phyloP scores from a whole-genome alignment of 1,284 basidiomycete genomes.

The Puccinia hordei region DNA sequence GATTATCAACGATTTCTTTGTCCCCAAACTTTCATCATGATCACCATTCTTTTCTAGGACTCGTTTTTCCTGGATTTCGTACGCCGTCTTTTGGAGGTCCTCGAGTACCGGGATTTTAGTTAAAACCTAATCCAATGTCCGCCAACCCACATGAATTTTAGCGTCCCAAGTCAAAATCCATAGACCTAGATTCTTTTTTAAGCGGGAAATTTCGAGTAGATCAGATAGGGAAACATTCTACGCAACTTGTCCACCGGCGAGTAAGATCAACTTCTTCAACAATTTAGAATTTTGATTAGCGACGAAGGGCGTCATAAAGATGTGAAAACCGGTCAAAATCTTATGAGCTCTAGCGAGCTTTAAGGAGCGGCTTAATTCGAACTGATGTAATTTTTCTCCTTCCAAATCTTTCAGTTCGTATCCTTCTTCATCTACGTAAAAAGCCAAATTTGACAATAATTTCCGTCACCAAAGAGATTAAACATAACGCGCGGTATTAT shows the following conservation, averaged over 20 bases:
- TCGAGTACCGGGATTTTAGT: neutral
- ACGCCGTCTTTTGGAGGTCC: conserved; percentile 16
- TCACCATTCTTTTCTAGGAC: neutral
- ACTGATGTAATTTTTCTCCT: conserved; percentile 27
- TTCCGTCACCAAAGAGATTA: neutral
- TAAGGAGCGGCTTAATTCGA: conserved; percentile 22
- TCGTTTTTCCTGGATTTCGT: neutral
- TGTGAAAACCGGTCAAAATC: conserved; percentile 3
- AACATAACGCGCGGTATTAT: too few species aligned
- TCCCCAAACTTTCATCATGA: neutral
- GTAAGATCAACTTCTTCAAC: conserved; percentile 26
- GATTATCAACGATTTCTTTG: neutral
- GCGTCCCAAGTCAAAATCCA: neutral
- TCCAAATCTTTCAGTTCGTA: conserved; percentile 22
- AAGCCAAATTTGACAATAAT: neutral
- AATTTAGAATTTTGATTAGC: conserved; percentile 12
- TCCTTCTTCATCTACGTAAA: conserved; percentile 23
- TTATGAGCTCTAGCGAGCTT: conserved; percentile 3
- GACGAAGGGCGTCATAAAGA: conserved; percentile 26
- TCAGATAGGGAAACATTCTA: neutral
- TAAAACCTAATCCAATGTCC: neutral
- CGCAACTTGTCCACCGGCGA: conserved; percentile 42
- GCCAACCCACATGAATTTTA: neutral
- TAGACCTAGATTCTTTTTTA: too few species aligned
- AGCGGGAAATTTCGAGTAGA: neutral